Conservation (phyloP, 2,329 filamentous ascomycete genomes). For the Penicillium frequentans region DNA sequence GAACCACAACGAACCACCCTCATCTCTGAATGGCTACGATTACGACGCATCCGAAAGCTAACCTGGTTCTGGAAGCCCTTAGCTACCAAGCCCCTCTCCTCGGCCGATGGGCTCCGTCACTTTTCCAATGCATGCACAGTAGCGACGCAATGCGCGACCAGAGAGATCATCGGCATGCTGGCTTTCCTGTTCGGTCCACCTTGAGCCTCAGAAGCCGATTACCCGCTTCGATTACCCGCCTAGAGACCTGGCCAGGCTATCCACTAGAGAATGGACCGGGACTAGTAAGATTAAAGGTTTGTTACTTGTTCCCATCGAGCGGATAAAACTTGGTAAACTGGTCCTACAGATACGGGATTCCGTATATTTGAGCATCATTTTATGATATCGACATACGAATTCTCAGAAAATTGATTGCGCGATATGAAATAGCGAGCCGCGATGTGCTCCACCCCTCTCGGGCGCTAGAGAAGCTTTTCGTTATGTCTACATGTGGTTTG, state of each 20-base stretch:
- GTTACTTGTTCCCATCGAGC: not conserved
- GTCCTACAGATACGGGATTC: not conserved
- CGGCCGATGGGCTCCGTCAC: not conserved
- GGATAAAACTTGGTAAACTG: not conserved
- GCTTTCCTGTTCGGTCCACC: constrained; percentile 4
- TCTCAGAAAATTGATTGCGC: not conserved
- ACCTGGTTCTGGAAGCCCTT: constrained; percentile 20
- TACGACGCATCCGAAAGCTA: constrained; percentile 14
- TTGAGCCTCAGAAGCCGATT: constrained; percentile 19
- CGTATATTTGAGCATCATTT: not conserved
- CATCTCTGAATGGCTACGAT: constrained; percentile 7
- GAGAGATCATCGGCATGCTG: constrained; percentile 2
- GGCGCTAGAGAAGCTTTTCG: not conserved
- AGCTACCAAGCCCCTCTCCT: not conserved
- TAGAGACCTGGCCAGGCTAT: not conserved
- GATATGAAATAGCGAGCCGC: not conserved
- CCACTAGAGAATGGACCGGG: not conserved
- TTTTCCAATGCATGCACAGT: constrained; percentile 7
- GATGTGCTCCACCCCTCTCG: not conserved
- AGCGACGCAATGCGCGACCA: constrained; percentile 10
- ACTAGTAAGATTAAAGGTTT: not conserved
- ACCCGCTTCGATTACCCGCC: constrained; percentile 10
- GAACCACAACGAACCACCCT: not conserved
- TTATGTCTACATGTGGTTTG: not conserved
- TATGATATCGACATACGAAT: not conserved